phyloP scores from a whole-genome alignment of 768 basidiomycete species.

The Tulasnella calospora region DNA sequence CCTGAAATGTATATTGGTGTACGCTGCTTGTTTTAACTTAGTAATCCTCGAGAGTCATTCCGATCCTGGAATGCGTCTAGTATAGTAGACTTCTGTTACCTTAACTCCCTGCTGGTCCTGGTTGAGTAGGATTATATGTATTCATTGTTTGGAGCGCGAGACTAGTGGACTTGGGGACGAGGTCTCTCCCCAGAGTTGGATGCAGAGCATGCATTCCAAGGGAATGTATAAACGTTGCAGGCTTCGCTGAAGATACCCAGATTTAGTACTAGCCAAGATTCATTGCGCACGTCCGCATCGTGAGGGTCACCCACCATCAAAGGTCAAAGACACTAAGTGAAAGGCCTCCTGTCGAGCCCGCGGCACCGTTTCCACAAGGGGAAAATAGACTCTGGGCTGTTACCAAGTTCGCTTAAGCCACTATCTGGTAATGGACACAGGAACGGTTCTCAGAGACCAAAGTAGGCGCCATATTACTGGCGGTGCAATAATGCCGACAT shows the following conservation, averaged over 20 bases:
- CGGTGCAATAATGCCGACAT: neutral
- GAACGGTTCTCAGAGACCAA: neutral
- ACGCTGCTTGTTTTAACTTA: neutral
- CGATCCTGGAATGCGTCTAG: neutral
- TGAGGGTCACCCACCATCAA: too few species aligned
- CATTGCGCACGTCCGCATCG: too few species aligned
- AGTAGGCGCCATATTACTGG: too few species aligned
- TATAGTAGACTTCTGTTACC: neutral
- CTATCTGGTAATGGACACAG: neutral
- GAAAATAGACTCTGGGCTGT: too few species aligned
- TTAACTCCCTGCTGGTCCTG: neutral
- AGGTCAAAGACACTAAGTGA: too few species aligned
- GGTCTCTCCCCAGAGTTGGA: too few species aligned
- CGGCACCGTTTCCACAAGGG: too few species aligned
- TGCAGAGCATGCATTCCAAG: too few species aligned
- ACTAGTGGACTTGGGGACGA: neutral
- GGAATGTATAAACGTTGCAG: too few species aligned
- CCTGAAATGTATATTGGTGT: neutral
- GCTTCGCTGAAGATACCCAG: too few species aligned
- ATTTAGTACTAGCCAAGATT: too few species aligned
- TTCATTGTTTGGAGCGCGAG: neutral
- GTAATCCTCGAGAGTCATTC: neutral
- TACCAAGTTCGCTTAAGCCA: neutral
- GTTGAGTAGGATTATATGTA: neutral
- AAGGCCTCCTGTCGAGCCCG: too few species aligned